Conservation (phyloP, 352 stramenopile species). For the Pythium coloratum region DNA sequence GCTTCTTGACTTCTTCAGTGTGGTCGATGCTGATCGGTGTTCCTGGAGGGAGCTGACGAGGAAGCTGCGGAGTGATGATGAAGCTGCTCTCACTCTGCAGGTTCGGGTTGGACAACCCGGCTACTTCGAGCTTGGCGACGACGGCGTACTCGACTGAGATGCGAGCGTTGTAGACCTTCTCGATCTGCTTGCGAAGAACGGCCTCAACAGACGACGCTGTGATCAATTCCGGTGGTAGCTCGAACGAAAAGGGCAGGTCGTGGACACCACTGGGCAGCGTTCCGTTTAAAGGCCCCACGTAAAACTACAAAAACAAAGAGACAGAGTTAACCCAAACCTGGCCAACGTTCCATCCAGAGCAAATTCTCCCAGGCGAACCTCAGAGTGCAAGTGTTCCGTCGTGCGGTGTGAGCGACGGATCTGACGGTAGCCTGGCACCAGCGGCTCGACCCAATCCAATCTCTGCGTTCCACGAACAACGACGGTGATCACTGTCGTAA, state of each 20-base stretch:
- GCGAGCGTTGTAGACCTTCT: not conserved
- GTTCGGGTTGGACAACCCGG: slow-evolving; percentile 3
- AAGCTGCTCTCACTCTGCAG: not conserved
- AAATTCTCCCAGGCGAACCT: not conserved
- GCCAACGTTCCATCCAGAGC: too few relatives aligned
- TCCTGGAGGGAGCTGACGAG: not conserved
- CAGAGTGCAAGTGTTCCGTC: not conserved
- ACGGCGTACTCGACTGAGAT: not conserved
- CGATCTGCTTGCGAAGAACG: slow-evolving; percentile 7
- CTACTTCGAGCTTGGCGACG: slow-evolving; percentile 1
- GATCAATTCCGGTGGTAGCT: slow-evolving; percentile 8
- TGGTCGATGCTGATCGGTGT: not conserved
- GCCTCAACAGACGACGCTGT: not conserved
- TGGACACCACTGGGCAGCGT: not conserved
- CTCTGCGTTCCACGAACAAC: not conserved
- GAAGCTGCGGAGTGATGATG: not conserved
- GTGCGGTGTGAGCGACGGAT: not conserved
- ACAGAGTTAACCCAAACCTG: not conserved
- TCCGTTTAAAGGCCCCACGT: slow-evolving; percentile 8
- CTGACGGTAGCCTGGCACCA: not conserved
- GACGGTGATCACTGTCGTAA: not conserved
- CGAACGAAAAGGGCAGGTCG: slow-evolving; percentile 6
- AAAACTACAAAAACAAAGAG: not conserved
- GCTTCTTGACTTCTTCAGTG: not conserved
- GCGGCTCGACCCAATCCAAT: not conserved